A percentile compares a stretch with the other conserved stretches of the same genome.
These are phyloP conservation scores for Pseudocohnilembus persalinus DNA, from an alignment of 169 alveolate species.

Conservation along the genomic window DNA sequence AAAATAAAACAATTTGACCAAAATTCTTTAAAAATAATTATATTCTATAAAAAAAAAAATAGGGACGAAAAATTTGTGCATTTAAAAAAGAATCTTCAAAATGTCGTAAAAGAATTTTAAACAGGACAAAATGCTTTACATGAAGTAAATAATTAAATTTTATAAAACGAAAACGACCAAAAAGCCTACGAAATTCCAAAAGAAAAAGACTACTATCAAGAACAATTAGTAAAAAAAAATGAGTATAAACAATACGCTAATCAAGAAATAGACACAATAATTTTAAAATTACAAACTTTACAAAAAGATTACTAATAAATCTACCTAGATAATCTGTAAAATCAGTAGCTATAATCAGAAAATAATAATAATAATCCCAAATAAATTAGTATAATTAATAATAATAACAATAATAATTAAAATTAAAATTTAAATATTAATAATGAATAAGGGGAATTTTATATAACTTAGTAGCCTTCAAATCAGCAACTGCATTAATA, in stretches of 20 bases:
- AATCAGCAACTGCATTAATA: background rate
- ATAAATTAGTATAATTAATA: no score
- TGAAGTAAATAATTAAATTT: background rate
- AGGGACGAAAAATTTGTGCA: background rate
- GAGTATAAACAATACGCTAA: background rate
- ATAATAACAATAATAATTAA: no score
- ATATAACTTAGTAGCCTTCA: background rate
- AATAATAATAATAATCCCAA: no score
- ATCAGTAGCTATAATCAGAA: no score
- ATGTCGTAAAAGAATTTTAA: background rate
- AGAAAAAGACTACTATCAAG: background rate
- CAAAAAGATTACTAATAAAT: no score
- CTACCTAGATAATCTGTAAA: no score
- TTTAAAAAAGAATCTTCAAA: background rate
- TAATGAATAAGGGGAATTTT: background rate
- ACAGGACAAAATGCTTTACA: background rate
- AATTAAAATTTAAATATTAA: no score
- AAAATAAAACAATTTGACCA: no score
- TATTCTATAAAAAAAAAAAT: no score
- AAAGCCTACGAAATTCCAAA: background rate
- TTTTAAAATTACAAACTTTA: background rate
- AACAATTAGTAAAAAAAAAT: background rate
- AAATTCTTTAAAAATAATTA: no score
- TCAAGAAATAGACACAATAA: background rate
- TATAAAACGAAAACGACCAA: no score